These are phyloP conservation scores for Xylaria sp. DNA, from an alignment of 495 filamentous ascomycete species.

Conservation along the genomic window DNA sequence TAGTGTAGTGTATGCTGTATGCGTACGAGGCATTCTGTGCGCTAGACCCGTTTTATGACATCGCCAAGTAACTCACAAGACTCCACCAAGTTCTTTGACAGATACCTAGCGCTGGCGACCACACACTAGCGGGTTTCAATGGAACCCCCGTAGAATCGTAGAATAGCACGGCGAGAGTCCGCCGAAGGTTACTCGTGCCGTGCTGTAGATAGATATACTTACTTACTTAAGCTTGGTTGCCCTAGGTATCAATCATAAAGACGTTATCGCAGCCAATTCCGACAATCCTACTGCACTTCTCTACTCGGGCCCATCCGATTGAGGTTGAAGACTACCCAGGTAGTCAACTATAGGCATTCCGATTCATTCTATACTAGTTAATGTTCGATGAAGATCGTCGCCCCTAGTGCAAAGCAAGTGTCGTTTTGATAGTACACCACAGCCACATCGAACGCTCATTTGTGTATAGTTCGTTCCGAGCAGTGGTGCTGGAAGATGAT, in stretches of 20 bases:
- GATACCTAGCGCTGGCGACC: background rate
- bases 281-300: background rate
- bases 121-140: constrained; percentile 8
- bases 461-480: background rate
- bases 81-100: constrained; percentile 7
- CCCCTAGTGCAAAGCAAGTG: background rate
- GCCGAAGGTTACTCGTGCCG: background rate
- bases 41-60: background rate
- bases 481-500: background rate
- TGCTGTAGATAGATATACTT: no score
- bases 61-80: constrained; percentile 5
- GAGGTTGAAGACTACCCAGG: background rate
- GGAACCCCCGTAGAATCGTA: background rate
- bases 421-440: background rate
- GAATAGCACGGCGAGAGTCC: background rate
- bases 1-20: background rate
- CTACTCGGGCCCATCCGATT: background rate
- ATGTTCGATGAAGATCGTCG: constrained; percentile 18
- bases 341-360: background rate
- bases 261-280: background rate
- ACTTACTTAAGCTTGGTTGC: background rate
- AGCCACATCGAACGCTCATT: background rate
- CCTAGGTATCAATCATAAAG: background rate
- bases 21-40: background rate
- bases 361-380: background rate